Evolutionary conservation across 441 rosid genomes (phyloP).

Genomic region (Brassica hybrid): DNA sequence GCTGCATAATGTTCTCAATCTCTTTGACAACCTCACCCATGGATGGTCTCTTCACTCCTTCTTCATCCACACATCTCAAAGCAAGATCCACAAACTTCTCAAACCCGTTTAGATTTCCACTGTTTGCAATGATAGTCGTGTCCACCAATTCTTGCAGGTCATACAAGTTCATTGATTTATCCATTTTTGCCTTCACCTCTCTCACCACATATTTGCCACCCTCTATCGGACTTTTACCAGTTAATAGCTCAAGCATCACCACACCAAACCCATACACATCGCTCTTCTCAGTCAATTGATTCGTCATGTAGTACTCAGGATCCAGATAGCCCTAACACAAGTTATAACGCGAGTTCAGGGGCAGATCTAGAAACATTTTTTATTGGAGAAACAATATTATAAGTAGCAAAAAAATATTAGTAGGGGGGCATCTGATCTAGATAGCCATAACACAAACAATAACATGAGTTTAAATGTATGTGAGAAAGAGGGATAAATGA

Average conservation of each 20-base stretch:
- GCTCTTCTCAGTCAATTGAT: constrained; percentile 85
- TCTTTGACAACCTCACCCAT: constrained; percentile 83
- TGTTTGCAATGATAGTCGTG: constrained; percentile 43
- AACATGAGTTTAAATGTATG: no score
- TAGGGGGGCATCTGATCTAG: no score
- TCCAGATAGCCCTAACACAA: constrained; percentile 68
- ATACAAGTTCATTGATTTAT: constrained; percentile 59
- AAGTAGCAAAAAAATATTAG: no score
- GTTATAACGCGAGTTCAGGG: neutral
- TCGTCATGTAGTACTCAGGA: constrained; percentile 89
- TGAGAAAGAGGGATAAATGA: neutral
- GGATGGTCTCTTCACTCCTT: constrained; percentile 64
- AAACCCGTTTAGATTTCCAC: constrained; percentile 54
- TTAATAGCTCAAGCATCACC: constrained; percentile 69
- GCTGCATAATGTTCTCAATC: constrained; percentile 68
- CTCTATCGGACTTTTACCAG: constrained; percentile 66
- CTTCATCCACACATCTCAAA: constrained; percentile 64
- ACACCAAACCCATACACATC: constrained; percentile 93
- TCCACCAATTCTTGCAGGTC: constrained; percentile 65
- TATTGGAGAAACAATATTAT: no score
- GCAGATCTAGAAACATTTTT: no score
- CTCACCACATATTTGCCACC: constrained; percentile 69
- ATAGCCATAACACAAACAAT: no score
- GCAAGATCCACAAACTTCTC: constrained; percentile 70
- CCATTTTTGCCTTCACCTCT: constrained; percentile 62